phyloP scores from a whole-genome alignment of 352 stramenopile species.

The Phytophthora hibernalis region DNA sequence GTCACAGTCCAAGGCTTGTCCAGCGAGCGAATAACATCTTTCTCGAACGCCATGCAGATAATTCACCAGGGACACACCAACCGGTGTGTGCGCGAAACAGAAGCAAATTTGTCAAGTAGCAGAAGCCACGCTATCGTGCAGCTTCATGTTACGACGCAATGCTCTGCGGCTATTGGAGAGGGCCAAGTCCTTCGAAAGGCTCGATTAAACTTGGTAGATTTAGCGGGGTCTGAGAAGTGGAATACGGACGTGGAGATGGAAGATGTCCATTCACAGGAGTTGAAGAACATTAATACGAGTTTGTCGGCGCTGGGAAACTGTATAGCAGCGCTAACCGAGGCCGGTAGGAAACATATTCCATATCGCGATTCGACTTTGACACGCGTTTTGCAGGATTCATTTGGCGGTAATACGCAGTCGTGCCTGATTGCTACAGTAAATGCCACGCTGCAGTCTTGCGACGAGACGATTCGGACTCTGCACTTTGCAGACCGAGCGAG shows the following conservation, averaged over 20 bases:
- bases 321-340: slow-evolving; percentile 85
- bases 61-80: slow-evolving; percentile 60
- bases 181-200: slow-evolving; percentile 54
- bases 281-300: slow-evolving; percentile 93
- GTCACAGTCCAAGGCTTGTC: slow-evolving; percentile 72
- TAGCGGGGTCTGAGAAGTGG: slow-evolving; percentile 86
- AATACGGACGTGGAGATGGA: slow-evolving; percentile 82
- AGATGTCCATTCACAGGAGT: slow-evolving; percentile 73
- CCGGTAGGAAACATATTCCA: slow-evolving; percentile 89
- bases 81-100: slow-evolving; percentile 81
- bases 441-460: slow-evolving; percentile 41
- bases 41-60: slow-evolving; percentile 62
- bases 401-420: slow-evolving; percentile 77
- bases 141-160: slow-evolving; percentile 72
- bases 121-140: slow-evolving; percentile 94
- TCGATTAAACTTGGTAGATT: slow-evolving; percentile 80
- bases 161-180: slow-evolving; percentile 28
- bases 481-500: slow-evolving; percentile 80
- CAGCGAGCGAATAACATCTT: slow-evolving; percentile 46
- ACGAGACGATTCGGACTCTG: slow-evolving; percentile 82
- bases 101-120: slow-evolving; percentile 88
- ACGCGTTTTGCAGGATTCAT: slow-evolving; percentile 85
- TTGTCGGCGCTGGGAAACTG: slow-evolving; percentile 92
- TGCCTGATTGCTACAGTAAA: slow-evolving; percentile 80
- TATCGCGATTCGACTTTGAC: slow-evolving; percentile 92